Conservation (phyloP, 2,329 filamentous ascomycete species). For the Trichoderma gracile region DNA sequence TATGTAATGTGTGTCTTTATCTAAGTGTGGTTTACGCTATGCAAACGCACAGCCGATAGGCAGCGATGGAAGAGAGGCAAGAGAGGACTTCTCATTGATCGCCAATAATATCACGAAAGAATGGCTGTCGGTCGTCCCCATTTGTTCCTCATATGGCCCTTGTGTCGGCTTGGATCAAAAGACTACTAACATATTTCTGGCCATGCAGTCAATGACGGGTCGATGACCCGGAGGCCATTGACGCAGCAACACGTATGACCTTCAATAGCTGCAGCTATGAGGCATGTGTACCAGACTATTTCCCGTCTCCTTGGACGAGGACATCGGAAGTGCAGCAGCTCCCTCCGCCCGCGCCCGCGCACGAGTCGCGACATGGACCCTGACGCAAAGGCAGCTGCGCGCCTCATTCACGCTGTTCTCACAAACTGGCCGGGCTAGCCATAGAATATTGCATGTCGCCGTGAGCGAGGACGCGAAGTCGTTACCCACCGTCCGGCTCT, state of each 20-base stretch:
- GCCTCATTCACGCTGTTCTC: not conserved
- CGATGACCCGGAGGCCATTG: not conserved
- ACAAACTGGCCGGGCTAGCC: not conserved
- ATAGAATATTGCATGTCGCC: not conserved
- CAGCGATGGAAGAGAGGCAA: not conserved
- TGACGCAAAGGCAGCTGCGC: not conserved
- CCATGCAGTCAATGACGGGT: not conserved
- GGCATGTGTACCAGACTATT: not conserved
- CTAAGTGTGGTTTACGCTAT: too few relatives aligned
- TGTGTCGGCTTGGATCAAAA: not conserved
- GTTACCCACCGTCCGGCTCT: constrained; percentile 1
- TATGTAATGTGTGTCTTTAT: not conserved
- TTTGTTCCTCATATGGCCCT: not conserved
- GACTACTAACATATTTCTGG: not conserved
- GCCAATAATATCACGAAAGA: constrained; percentile 1
- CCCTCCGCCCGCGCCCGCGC: not conserved
- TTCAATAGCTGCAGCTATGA: not conserved
- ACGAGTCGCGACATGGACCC: constrained; percentile 5
- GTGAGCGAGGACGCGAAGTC: not conserved
- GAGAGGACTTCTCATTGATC: constrained; percentile 1
- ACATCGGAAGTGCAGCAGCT: not conserved
- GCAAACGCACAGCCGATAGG: not conserved
- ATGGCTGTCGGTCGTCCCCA: not conserved
- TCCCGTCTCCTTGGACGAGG: not conserved
- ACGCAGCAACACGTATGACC: constrained; percentile 2